These are phyloP conservation scores for Durio zibethinus DNA, from an alignment of 345 rosid species.

Conservation along the genomic window DNA sequence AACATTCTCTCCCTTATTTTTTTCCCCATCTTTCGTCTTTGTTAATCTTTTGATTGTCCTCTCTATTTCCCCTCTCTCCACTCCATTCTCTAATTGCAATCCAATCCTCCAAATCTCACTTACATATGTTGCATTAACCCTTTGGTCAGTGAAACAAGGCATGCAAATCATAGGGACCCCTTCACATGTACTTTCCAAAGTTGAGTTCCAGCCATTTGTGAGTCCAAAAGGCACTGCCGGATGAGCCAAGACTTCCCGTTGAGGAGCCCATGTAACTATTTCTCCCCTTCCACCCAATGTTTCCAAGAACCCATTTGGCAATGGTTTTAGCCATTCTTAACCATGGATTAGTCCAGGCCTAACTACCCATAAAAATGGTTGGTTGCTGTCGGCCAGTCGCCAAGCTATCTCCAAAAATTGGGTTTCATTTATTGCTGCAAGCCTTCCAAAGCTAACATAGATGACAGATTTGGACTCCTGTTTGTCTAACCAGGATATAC, in stretches of 20 bases:
- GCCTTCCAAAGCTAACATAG: constrained; percentile 59
- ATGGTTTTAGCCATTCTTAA: constrained; percentile 28
- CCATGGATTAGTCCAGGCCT: constrained; percentile 36
- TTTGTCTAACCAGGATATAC: constrained; percentile 46
- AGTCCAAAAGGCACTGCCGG: constrained; percentile 51
- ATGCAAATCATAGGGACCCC: constrained; percentile 71
- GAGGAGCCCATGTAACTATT: constrained; percentile 64
- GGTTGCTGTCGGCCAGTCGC: constrained; percentile 40
- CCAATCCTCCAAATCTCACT: constrained; percentile 55
- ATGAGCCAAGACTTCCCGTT: constrained; percentile 50
- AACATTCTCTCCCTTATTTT: constrained; percentile 28
- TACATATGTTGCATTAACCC: constrained; percentile 44
- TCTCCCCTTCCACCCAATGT: constrained; percentile 36
- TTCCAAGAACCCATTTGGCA: constrained; percentile 46
- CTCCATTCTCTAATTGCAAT: constrained; percentile 30
- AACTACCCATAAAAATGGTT: constrained; percentile 64
- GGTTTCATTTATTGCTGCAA: constrained; percentile 29
- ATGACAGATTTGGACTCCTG: constrained; percentile 42
- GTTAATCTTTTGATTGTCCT: constrained; percentile 27
- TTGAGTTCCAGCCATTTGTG: constrained; percentile 72
- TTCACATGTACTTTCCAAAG: constrained; percentile 54
- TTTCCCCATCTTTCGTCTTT: constrained; percentile 29
- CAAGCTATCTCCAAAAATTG: constrained; percentile 49
- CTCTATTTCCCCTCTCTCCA: constrained; percentile 41
- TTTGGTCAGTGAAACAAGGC: constrained; percentile 59